Percentiles rank a stretch among this genome's conserved stretches.
Evolutionary conservation across 2,329 filamentous ascomycete species (phyloP).

Genomic region (Penicillium rolfsii): DNA sequence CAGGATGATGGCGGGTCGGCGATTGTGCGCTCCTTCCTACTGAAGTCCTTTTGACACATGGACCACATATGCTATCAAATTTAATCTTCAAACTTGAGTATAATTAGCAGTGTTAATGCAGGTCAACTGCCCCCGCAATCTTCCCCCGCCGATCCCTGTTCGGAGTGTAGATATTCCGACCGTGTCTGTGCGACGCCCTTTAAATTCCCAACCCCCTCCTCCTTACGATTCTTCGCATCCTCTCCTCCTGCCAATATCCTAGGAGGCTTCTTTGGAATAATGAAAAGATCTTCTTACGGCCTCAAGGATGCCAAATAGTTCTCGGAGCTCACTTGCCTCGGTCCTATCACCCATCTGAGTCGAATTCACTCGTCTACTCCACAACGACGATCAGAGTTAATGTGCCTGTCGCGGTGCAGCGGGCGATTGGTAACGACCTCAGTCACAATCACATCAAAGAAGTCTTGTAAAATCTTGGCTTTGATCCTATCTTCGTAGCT

Average conservation of each 20-base stretch:
- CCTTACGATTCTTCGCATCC: not conserved
- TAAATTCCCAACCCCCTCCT: not conserved
- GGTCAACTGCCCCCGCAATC: conserved; percentile 4
- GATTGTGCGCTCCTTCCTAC: not conserved
- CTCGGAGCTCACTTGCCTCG: not conserved
- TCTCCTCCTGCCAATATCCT: not conserved
- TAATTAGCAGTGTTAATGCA: not conserved
- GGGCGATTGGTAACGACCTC: not conserved
- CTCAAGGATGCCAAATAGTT: not conserved
- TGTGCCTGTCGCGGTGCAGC: not conserved
- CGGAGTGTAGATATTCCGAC: conserved; percentile 9
- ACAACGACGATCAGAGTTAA: not conserved
- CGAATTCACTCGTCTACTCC: not conserved
- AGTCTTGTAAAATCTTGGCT: no score
- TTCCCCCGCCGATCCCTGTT: not conserved
- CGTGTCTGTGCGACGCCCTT: not conserved
- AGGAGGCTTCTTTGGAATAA: not conserved
- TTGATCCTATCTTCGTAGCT: not conserved
- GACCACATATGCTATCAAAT: not conserved
- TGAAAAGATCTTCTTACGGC: no score
- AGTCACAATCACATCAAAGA: no score
- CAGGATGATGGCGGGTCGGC: not conserved
- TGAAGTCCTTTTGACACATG: no score
- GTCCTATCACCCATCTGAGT: not conserved
- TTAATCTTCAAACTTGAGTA: not conserved